These are phyloP conservation scores for Nitzschia inconspicua DNA, from an alignment of 108 stramenopile species.

Conservation along the genomic window DNA sequence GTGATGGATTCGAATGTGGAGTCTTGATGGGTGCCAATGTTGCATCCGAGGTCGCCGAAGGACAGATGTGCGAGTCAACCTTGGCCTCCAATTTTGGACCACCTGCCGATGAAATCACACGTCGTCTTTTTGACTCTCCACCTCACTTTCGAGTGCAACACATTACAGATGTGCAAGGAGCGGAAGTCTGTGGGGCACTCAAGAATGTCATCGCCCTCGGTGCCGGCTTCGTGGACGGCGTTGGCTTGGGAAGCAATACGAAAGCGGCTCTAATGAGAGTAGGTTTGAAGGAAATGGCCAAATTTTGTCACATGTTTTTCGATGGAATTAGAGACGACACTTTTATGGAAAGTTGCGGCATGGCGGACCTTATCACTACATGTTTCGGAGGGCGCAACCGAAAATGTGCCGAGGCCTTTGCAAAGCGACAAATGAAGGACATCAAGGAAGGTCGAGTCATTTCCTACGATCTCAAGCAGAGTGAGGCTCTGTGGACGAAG, in stretches of 20 bases:
- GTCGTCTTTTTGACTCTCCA: constrained; percentile 78
- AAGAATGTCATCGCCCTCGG: constrained; percentile 97
- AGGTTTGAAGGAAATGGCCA: constrained; percentile 87
- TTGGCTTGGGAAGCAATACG: constrained; percentile 85
- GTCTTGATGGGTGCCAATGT: constrained; percentile 99
- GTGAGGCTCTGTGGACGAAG: constrained; percentile 52
- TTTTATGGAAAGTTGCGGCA: constrained; percentile 92
- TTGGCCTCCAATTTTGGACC: constrained; percentile 84
- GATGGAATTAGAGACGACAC: constrained; percentile 73
- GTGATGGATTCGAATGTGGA: constrained; percentile 65
- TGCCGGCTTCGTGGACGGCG: constrained; percentile 95
- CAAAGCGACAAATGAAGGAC: constrained; percentile 23
- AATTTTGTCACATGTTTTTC: constrained; percentile 87
- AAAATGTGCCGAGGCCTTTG: constrained; percentile 92
- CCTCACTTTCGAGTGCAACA: constrained; percentile 83
- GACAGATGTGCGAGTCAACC: constrained; percentile 94
- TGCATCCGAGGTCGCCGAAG: constrained; percentile 90
- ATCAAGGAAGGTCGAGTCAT: background rate
- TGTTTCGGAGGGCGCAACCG: constrained; percentile 97
- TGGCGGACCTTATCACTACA: constrained; percentile 97
- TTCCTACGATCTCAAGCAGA: constrained; percentile 23
- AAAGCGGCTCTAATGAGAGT: constrained; percentile 96
- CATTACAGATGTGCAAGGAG: constrained; percentile 84
- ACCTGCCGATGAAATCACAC: constrained; percentile 62
- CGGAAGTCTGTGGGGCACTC: constrained; percentile 94